phyloP scores from a whole-genome alignment of 352 stramenopile species.

The Phytophthora tubulina region DNA sequence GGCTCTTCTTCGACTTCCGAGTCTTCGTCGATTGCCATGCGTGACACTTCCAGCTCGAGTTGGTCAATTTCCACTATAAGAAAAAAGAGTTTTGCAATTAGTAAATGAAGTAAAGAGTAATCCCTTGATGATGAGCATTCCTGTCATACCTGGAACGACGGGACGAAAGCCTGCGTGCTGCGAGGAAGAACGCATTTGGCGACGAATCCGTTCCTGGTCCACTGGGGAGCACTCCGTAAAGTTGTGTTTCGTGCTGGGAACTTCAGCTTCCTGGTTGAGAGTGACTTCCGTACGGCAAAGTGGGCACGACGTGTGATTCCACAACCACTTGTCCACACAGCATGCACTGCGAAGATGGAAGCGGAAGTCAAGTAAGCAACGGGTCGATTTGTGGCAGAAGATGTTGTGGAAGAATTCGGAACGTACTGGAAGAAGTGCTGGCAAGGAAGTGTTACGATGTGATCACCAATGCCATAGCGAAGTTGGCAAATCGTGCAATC shows the following conservation, averaged over 20 bases:
- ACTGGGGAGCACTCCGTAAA: conserved; percentile 78
- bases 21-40: conserved; percentile 47
- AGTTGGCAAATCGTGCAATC: conserved; percentile 90
- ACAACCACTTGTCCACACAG: conserved; percentile 89
- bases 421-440: conserved; percentile 91
- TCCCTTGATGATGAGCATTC: not conserved
- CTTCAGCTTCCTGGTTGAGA: conserved; percentile 55
- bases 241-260: conserved; percentile 67
- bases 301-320: conserved; percentile 88
- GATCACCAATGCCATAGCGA: conserved; percentile 83
- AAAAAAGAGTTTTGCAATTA: conserved; percentile 15
- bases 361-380: conserved; percentile 12
- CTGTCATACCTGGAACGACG: conserved; percentile 66
- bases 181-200: conserved; percentile 77
- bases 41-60: conserved; percentile 41
- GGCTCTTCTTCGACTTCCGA: conserved; percentile 43
- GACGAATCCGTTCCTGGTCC: conserved; percentile 77
- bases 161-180: conserved; percentile 75
- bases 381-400: not conserved
- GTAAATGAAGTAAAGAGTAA: not conserved
- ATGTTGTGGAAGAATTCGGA: not conserved
- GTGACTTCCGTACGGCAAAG: conserved; percentile 84
- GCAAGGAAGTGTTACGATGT: conserved; percentile 85
- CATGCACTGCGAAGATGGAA: conserved; percentile 55
- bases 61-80: conserved; percentile 47